These are phyloP conservation scores for Cicer arietinum DNA, from an alignment of 306 rosid species.

Conservation along the genomic window DNA sequence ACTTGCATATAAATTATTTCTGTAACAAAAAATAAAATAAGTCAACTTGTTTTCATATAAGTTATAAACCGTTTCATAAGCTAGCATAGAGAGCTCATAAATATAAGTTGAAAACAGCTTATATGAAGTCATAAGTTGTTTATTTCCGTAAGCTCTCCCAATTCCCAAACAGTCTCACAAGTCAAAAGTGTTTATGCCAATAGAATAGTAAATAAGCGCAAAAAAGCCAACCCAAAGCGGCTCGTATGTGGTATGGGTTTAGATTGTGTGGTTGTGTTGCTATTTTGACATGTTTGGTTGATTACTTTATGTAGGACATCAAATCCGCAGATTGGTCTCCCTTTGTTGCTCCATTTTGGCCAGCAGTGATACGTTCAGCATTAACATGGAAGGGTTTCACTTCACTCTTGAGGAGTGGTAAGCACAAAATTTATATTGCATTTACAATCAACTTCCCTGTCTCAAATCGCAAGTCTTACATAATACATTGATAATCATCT, in stretches of 20 bases:
- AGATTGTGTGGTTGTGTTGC: neutral
- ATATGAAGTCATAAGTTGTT: too few species aligned
- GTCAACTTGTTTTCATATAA: too few species aligned
- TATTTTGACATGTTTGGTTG: slow-evolving; percentile 11
- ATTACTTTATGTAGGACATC: slow-evolving; percentile 61
- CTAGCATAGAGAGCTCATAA: too few species aligned
- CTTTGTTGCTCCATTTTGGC: slow-evolving; percentile 93
- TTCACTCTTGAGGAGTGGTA: slow-evolving; percentile 73
- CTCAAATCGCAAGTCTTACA: neutral
- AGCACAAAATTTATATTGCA: slow-evolving; percentile 29
- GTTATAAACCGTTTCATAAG: too few species aligned
- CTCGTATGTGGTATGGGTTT: neutral
- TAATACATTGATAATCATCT: too few species aligned
- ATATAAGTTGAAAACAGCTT: too few species aligned
- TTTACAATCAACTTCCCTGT: neutral
- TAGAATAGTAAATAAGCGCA: too few species aligned
- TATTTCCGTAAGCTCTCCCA: too few species aligned
- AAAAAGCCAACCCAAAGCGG: neutral
- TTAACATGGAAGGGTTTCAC: slow-evolving; percentile 83
- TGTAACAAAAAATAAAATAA: too few species aligned
- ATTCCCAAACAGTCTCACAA: too few species aligned
- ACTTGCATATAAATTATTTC: neutral
- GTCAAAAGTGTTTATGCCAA: too few species aligned
- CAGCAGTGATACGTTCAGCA: slow-evolving; percentile 87
- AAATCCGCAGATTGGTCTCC: slow-evolving; percentile 83